Evolutionary conservation across 2,329 filamentous ascomycete genomes (phyloP).

Genomic region (Diatrype stigma): DNA sequence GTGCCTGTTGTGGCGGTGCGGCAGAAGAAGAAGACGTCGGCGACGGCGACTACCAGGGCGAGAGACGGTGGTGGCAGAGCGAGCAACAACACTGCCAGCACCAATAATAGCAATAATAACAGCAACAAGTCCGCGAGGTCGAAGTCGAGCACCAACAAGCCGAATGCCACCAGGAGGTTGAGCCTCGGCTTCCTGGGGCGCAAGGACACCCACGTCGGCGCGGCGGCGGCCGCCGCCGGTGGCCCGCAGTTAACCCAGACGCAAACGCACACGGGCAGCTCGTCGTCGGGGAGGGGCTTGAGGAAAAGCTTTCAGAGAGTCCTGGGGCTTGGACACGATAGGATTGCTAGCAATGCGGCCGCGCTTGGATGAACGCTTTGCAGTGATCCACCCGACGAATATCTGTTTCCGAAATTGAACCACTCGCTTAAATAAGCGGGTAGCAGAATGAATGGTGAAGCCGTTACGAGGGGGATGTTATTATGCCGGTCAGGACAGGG

Average conservation of each 20-base stretch:
- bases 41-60: not conserved
- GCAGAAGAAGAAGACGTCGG: slow-evolving; percentile 36
- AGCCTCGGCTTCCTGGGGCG: slow-evolving; percentile 45
- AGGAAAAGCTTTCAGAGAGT: slow-evolving; percentile 31
- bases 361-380: slow-evolving; percentile 9
- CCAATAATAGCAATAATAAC: not conserved
- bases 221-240: slow-evolving; percentile 10
- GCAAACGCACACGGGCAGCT: no score
- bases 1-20: slow-evolving; percentile 32
- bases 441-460: no score
- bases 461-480: no score
- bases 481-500: no score
- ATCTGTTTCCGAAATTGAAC: no score
- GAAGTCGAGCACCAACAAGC: slow-evolving; percentile 13
- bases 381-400: no score
- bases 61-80: not conserved
- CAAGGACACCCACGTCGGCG: slow-evolving; percentile 20
- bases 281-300: slow-evolving; percentile 17
- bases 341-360: slow-evolving; percentile 8
- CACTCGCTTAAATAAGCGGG: no score
- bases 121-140: slow-evolving; percentile 7
- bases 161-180: slow-evolving; percentile 36
- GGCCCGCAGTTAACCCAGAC: not conserved
- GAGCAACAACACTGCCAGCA: not conserved
- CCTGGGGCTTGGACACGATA: slow-evolving; percentile 28